phyloP scores from a whole-genome alignment of 306 rosid species.

The Rubus parviflorus region DNA sequence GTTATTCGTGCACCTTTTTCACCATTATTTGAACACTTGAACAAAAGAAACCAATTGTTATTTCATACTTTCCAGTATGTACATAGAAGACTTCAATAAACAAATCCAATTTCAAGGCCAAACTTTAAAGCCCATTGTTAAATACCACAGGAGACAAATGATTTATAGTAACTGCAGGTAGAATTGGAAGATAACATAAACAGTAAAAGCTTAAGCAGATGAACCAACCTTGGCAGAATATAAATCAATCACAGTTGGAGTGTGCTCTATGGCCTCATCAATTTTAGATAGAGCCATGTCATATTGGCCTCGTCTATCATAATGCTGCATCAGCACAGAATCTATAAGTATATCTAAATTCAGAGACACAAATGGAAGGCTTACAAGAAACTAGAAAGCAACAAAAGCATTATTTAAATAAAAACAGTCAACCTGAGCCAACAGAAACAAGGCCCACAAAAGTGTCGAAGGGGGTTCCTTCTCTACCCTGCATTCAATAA shows the following conservation, averaged over 20 bases:
- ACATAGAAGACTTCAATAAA: background rate
- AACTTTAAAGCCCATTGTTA: background rate
- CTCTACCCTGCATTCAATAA: slow-evolving; percentile 50
- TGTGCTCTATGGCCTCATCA: slow-evolving; percentile 81
- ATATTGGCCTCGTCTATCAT: slow-evolving; percentile 81
- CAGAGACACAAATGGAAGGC: background rate
- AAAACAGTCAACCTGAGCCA: slow-evolving; percentile 76
- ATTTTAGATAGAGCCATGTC: slow-evolving; percentile 78
- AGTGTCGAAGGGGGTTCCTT: slow-evolving; percentile 96
- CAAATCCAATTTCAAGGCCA: background rate
- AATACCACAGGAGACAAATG: background rate
- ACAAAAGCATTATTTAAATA: slow-evolving; percentile 11
- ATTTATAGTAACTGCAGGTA: background rate
- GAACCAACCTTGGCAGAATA: slow-evolving; percentile 84
- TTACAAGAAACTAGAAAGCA: slow-evolving; percentile 3
- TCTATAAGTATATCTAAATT: slow-evolving; percentile 22
- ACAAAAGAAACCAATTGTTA: background rate
- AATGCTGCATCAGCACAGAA: slow-evolving; percentile 71
- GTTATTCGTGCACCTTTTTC: background rate
- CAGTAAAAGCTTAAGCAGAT: slow-evolving; percentile 11
- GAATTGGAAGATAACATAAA: slow-evolving; percentile 11
- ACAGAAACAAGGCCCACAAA: slow-evolving; percentile 85
- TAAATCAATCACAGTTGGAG: slow-evolving; percentile 96
- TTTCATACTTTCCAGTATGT: background rate
- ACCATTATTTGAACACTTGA: background rate